phyloP scores from a whole-genome alignment of 164 flowering plant genomes.

The Sedum album region DNA sequence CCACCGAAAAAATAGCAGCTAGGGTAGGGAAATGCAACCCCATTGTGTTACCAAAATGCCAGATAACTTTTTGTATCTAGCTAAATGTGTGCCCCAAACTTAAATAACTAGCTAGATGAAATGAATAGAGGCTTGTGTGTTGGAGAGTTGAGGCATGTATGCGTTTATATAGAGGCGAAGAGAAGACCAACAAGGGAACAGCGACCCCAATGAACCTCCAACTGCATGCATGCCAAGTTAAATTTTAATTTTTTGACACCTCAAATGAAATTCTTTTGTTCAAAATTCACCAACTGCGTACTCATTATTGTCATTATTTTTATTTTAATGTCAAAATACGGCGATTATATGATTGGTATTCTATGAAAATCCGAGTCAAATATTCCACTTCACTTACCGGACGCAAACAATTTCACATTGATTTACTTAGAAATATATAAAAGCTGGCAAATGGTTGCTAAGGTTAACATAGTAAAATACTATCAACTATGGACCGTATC shows the following conservation, averaged over 20 bases:
- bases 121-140: background rate
- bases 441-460: background rate
- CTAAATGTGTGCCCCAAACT: background rate
- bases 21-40: background rate
- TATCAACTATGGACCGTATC: too few relatives aligned
- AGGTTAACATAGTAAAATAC: too few relatives aligned
- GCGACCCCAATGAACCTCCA: background rate
- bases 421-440: background rate
- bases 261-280: too few relatives aligned
- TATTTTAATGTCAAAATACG: background rate
- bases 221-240: background rate
- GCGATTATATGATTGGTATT: background rate
- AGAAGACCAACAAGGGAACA: background rate
- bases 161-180: background rate
- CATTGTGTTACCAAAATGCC: background rate
- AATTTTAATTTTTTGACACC: background rate
- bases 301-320: background rate
- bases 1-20: too few relatives aligned
- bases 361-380: too few relatives aligned
- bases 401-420: background rate
- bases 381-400: too few relatives aligned
- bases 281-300: too few relatives aligned
- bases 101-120: background rate
- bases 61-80: too few relatives aligned
- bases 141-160: background rate